phyloP scores from a whole-genome alignment of 176 grass and related monocot genomes.

The Hordeum marinum region DNA sequence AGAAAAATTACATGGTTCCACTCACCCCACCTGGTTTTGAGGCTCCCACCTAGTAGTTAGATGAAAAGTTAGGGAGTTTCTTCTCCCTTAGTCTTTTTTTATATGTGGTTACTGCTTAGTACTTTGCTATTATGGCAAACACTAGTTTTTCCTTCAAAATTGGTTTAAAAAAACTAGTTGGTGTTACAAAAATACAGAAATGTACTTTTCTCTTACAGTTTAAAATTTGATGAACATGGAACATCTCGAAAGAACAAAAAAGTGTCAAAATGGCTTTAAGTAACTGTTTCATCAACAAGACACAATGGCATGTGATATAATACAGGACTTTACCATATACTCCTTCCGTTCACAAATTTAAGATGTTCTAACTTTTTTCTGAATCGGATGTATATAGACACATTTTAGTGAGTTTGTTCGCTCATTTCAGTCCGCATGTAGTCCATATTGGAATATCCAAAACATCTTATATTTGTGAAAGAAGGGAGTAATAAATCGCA shows the following conservation, averaged over 20 bases:
- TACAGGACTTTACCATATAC: not conserved
- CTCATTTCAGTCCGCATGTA: too few species aligned
- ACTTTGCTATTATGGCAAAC: slow-evolving; percentile 5
- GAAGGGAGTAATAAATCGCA: not conserved
- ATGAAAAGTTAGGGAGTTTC: not conserved
- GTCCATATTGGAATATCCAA: too few species aligned
- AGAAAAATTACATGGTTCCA: not conserved
- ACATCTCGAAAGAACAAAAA: not conserved
- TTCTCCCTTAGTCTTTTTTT: not conserved
- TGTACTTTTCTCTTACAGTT: slow-evolving; percentile 4
- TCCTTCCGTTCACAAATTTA: not conserved
- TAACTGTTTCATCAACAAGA: slow-evolving; percentile 10
- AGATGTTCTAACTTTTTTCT: not conserved
- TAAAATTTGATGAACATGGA: not conserved
- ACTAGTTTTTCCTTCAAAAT: not conserved
- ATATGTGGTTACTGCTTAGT: not conserved
- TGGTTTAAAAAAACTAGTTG: not conserved
- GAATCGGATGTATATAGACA: too few species aligned
- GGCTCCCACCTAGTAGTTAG: not conserved
- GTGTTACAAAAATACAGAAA: slow-evolving; percentile 22
- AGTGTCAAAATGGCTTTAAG: not conserved
- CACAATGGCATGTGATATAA: not conserved
- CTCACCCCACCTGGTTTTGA: not conserved
- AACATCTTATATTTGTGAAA: too few species aligned
- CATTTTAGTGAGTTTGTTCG: too few species aligned